These are phyloP conservation scores for Globisporangium perplexum DNA, from an alignment of 352 stramenopile species.

Conservation along the genomic window DNA sequence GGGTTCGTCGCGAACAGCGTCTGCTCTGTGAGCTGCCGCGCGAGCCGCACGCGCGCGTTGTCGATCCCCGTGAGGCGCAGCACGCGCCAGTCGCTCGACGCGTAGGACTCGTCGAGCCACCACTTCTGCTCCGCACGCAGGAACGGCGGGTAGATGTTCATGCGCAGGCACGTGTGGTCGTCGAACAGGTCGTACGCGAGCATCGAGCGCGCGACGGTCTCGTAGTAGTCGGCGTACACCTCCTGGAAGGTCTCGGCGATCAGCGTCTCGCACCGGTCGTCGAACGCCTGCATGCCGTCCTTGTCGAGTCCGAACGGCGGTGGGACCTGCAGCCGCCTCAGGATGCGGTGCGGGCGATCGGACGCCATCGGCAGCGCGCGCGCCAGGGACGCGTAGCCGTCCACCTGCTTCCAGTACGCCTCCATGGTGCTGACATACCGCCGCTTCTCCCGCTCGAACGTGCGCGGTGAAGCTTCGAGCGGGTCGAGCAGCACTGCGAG, in stretches of 20 bases:
- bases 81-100: constrained; percentile 72
- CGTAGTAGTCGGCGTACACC: constrained; percentile 73
- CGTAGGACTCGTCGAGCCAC: constrained; percentile 79
- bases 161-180: constrained; percentile 43
- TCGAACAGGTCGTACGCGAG: constrained; percentile 88
- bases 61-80: constrained; percentile 76
- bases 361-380: constrained; percentile 56
- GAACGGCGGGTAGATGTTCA: constrained; percentile 84
- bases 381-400: constrained; percentile 42
- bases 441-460: constrained; percentile 76
- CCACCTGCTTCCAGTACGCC: constrained; percentile 82
- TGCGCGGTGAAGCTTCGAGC: constrained; percentile 47
- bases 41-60: constrained; percentile 27
- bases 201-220: constrained; percentile 73
- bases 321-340: constrained; percentile 67
- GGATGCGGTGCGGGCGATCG: constrained; percentile 54
- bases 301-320: constrained; percentile 38
- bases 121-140: constrained; percentile 77
- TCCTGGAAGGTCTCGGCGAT: constrained; percentile 75
- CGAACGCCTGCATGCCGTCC: constrained; percentile 37
- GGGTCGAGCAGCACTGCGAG: constrained; percentile 35
- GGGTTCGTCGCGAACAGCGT: constrained; percentile 68
- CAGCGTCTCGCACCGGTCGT: constrained; percentile 59
- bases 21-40: constrained; percentile 39
- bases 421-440: constrained; percentile 75